Percentiles rank a stretch among this genome's conserved stretches.
Conservation (phyloP, 495 filamentous ascomycete genomes). For the Astrocystis sublimbata region DNA sequence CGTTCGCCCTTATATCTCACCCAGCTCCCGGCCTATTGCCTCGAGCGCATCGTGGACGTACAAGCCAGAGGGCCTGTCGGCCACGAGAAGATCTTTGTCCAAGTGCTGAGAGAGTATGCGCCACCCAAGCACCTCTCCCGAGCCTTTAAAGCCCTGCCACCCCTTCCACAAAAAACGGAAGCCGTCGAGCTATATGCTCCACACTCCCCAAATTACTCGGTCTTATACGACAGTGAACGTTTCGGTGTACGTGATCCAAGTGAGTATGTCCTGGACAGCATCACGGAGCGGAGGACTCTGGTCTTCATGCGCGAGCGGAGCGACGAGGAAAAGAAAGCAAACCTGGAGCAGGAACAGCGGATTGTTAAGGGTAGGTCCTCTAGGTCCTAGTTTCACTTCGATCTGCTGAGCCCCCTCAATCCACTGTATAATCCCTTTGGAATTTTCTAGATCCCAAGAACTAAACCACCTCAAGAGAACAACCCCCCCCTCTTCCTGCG, state of each 20-base stretch:
- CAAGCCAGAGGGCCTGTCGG: slow-evolving; percentile 25
- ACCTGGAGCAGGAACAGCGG: neutral
- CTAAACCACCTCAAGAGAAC: too few relatives aligned
- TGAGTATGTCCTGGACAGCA: slow-evolving; percentile 3
- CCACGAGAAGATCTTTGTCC: slow-evolving; percentile 46
- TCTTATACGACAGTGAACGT: too few relatives aligned
- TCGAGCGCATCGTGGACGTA: slow-evolving; percentile 66
- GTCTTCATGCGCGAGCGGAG: slow-evolving; percentile 40
- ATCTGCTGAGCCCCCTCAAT: too few relatives aligned
- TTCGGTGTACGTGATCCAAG: neutral
- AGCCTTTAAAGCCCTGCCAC: too few relatives aligned
- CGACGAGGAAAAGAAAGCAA: slow-evolving; percentile 11
- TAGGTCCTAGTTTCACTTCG: neutral
- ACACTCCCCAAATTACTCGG: too few relatives aligned
- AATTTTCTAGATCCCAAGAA: too few relatives aligned
- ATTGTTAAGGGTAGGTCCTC: slow-evolving; percentile 25
- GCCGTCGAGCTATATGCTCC: too few relatives aligned
- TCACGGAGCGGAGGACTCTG: slow-evolving; percentile 39
- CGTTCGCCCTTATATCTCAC: too few relatives aligned
- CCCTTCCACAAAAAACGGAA: too few relatives aligned
- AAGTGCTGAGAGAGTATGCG: slow-evolving; percentile 39
- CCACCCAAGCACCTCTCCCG: neutral
- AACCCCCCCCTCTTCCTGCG: slow-evolving; percentile 14
- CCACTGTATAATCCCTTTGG: too few relatives aligned
- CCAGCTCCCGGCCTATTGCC: slow-evolving; percentile 57